These are phyloP conservation scores for Chrysoporthe austroafricana DNA, from an alignment of 2,329 filamentous ascomycete genomes.

Conservation along the genomic window DNA sequence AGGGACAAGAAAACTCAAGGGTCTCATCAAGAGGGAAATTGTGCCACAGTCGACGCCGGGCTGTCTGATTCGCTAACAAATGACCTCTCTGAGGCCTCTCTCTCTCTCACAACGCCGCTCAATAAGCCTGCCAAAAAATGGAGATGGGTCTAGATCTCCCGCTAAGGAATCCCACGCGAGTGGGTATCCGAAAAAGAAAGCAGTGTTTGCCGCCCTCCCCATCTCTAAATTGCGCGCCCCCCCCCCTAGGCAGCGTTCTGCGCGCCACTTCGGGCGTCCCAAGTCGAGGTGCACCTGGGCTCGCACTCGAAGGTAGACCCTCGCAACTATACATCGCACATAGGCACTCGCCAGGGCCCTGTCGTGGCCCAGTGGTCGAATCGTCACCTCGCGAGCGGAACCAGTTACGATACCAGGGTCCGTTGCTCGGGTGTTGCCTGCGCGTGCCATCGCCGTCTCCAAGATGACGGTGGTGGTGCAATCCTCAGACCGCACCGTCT, in stretches of 20 bases:
- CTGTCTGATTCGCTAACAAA: conserved; percentile 1
- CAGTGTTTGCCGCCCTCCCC: not conserved
- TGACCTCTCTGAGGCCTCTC: not conserved
- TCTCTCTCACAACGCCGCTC: not conserved
- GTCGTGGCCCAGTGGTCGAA: not conserved
- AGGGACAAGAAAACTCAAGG: not conserved
- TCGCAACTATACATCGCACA: not conserved
- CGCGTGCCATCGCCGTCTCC: not conserved
- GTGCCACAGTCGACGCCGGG: not conserved
- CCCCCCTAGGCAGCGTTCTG: no score
- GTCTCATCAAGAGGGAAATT: not conserved
- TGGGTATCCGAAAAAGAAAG: conserved; percentile 3
- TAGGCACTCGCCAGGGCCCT: not conserved
- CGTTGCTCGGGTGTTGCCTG: not conserved
- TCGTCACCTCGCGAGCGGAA: not conserved
- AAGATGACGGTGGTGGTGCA: conserved; percentile 8
- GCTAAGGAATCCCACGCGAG: not conserved
- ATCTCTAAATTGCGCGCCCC: not conserved
- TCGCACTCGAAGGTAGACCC: not conserved
- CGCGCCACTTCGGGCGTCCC: not conserved
- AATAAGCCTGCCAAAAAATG: not conserved
- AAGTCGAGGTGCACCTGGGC: not conserved
- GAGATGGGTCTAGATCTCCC: not conserved
- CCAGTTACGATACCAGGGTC: not conserved
- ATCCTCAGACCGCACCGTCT: not conserved